A percentile compares a stretch with the other conserved stretches of the same genome.
Conservation (phyloP, 2,329 filamentous ascomycete genomes). For the Hypoxylon sp. region DNA sequence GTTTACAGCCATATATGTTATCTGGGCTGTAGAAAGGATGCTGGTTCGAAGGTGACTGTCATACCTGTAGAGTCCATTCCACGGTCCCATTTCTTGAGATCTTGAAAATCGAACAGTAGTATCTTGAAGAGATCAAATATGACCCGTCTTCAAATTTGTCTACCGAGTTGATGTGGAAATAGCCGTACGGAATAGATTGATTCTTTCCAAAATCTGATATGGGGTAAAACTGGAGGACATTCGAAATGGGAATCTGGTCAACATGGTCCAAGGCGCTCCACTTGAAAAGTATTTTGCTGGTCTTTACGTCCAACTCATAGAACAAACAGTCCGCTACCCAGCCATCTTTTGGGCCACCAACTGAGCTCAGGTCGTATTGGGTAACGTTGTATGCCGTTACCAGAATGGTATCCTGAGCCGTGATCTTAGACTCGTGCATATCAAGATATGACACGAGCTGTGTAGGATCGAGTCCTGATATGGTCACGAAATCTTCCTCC, state of each 20-base stretch:
- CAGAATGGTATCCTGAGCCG: conserved; percentile 51
- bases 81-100: conserved; percentile 45
- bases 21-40: neutral
- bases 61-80: conserved; percentile 48
- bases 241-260: conserved; percentile 52
- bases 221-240: conserved; percentile 41
- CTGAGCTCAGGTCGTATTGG: conserved; percentile 50
- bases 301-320: conserved; percentile 61
- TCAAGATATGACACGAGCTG: conserved; percentile 47
- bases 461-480: conserved; percentile 30
- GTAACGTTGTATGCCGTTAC: conserved; percentile 54
- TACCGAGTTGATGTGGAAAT: conserved; percentile 52
- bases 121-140: conserved; percentile 50
- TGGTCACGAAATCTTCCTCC: conserved; percentile 35
- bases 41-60: neutral
- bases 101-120: conserved; percentile 47
- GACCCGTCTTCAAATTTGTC: conserved; percentile 49
- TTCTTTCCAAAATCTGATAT: conserved; percentile 43
- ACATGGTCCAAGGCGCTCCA: conserved; percentile 59
- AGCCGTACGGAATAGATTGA: conserved; percentile 47
- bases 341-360: conserved; percentile 54
- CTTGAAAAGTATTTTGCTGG: conserved; percentile 57
- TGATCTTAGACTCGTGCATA: conserved; percentile 55
- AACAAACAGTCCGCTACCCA: conserved; percentile 57
- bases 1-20: neutral